Base-by-base conservation (phyloP, 495 filamentous ascomycete species). In the Diplogelasinospora grovesii region DNA sequence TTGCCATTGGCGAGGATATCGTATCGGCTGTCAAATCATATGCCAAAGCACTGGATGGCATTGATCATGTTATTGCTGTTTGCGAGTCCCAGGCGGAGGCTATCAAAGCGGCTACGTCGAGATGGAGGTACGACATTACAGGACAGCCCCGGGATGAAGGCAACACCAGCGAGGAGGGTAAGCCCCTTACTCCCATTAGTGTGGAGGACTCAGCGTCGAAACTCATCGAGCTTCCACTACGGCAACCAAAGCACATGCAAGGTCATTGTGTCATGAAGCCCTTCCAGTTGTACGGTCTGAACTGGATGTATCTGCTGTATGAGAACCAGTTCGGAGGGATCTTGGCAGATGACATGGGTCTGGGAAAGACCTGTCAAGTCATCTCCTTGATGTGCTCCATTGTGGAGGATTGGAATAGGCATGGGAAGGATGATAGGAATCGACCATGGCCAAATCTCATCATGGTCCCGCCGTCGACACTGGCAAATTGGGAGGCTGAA, bases 331-430 rank as follows among this genome's bases (percentile, higher is more conserved):
- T 90, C 40, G 87, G 84, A 41, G 84, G 89, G 31, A 97, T 98
- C 45, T 68, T 98, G 11, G 93, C 92, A 0, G 92, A 98, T 57
- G 92, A 98, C 49, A 98, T 98, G 92, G 92, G 92, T 29, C 73
- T 97, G 7, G 92, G 92, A 8, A 98, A 98, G 68, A 98, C 92
- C 0, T 95, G 88, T 50, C 89, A 97, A 53, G 88, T 98, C 39
- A 95, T 98, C 48, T 77, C 88, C 0, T 89, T 97, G 57, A 73
- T 98, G 16, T 81, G 89, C 3, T 83, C 95, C 48, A 67, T 98
- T 5, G 75, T 79, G 10, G 77, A 87, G 48, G 77, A 52, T 3
- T 58, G 56, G 28, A 46, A 50, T n/a, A 16, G 22, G 6, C 42
- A 45, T 6, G 36, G 43, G 10, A 27, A 38, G 3, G 41, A 37